phyloP scores from a whole-genome alignment of 2,329 filamentous ascomycete species.

The Cladosporium cucumerinum region DNA sequence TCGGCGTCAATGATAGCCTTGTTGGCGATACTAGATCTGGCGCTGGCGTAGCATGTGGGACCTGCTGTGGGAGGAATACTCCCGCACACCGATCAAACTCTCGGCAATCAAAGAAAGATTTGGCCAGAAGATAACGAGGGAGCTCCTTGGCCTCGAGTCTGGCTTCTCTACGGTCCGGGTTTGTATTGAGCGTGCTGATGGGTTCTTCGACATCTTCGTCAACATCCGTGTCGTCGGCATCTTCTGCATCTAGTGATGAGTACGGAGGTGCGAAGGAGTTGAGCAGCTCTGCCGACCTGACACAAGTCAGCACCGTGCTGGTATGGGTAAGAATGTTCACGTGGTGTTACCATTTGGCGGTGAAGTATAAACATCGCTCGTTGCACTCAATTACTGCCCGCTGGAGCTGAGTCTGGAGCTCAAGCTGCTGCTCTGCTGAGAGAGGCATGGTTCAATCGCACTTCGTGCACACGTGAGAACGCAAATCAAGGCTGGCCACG shows the following conservation, averaged over 20 bases:
- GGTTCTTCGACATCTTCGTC: slow-evolving; percentile 31
- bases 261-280: slow-evolving; percentile 68
- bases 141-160: slow-evolving; percentile 74
- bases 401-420: slow-evolving; percentile 72
- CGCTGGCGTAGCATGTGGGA: slow-evolving; percentile 46
- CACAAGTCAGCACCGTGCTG: slow-evolving; percentile 18
- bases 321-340: neutral
- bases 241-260: slow-evolving; percentile 24
- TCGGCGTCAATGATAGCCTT: slow-evolving; percentile 63
- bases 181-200: slow-evolving; percentile 50
- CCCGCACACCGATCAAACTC: slow-evolving; percentile 93
- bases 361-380: slow-evolving; percentile 91
- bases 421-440: slow-evolving; percentile 45
- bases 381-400: slow-evolving; percentile 87
- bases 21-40: slow-evolving; percentile 36
- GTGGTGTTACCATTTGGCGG: slow-evolving; percentile 77
- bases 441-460: slow-evolving; percentile 30
- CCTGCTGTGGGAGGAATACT: slow-evolving; percentile 68
- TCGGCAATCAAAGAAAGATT: slow-evolving; percentile 90
- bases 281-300: slow-evolving; percentile 84
- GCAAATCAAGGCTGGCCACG: neutral
- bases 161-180: slow-evolving; percentile 65
- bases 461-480: neutral
- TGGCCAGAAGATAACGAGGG: slow-evolving; percentile 82
- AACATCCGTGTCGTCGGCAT: slow-evolving; percentile 53